These are phyloP conservation scores for Pseudonitzschia delicatissima DNA, from an alignment of 108 stramenopile species.

Conservation along the genomic window DNA sequence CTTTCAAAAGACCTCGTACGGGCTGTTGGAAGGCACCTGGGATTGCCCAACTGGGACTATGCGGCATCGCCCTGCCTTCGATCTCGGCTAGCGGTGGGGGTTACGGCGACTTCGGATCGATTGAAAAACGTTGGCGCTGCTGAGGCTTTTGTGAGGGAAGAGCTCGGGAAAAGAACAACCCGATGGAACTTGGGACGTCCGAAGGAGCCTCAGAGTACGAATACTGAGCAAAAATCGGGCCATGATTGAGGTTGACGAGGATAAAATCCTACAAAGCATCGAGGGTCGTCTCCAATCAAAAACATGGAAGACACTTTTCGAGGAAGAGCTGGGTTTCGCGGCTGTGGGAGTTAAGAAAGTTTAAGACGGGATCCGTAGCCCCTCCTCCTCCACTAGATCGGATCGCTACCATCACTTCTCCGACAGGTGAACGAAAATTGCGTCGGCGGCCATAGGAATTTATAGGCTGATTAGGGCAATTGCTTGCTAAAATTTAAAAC, in stretches of 20 bases:
- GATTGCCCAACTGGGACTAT: slow-evolving; percentile 87
- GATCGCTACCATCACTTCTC: too few species aligned
- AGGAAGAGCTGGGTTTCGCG: slow-evolving; percentile 39
- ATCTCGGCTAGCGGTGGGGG: slow-evolving; percentile 88
- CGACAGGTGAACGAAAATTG: too few species aligned
- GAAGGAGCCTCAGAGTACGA: slow-evolving; percentile 58
- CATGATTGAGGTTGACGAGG: slow-evolving; percentile 70
- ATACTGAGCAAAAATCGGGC: slow-evolving; percentile 60
- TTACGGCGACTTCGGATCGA: slow-evolving; percentile 68
- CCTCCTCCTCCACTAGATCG: too few species aligned
- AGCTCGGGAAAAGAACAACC: too few species aligned
- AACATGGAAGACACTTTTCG: slow-evolving; percentile 30
- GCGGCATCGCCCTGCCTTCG: slow-evolving; percentile 93
- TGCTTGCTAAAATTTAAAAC: too few species aligned
- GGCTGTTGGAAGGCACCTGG: slow-evolving; percentile 58
- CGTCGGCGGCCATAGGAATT: too few species aligned
- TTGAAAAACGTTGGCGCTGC: slow-evolving; percentile 69
- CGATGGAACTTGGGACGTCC: not conserved
- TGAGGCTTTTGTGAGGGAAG: slow-evolving; percentile 54
- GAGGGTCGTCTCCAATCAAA: not conserved
- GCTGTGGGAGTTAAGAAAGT: slow-evolving; percentile 39
- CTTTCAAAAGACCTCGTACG: slow-evolving; percentile 80
- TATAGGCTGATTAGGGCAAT: too few species aligned
- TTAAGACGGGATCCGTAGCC: slow-evolving; percentile 54
- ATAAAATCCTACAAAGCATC: not conserved